Conservation (phyloP, 148 eudicot species). For the Arctostaphylos glauca region DNA sequence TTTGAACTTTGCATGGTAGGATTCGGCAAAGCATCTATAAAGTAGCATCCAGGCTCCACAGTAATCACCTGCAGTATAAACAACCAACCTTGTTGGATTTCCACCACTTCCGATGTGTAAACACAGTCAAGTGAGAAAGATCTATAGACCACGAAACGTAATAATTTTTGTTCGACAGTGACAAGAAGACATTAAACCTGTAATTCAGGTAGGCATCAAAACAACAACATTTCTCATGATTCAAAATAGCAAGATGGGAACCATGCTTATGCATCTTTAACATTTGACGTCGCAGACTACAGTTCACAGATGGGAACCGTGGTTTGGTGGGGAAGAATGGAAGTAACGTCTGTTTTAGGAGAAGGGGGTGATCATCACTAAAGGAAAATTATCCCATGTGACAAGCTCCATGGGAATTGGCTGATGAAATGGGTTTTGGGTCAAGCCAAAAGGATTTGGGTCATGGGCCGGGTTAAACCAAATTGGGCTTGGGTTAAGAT, state of each 20-base stretch:
- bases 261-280: background rate
- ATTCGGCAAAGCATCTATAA: conserved; percentile 72
- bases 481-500: too few relatives aligned
- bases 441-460: too few relatives aligned
- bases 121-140: background rate
- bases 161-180: background rate
- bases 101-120: background rate
- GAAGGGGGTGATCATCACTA: too few relatives aligned
- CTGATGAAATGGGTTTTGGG: too few relatives aligned
- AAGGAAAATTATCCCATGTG: too few relatives aligned
- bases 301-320: too few relatives aligned
- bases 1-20: conserved; percentile 73
- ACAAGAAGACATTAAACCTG: background rate
- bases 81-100: background rate
- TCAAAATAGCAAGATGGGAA: background rate
- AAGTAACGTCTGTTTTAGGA: too few relatives aligned
- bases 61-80: conserved; percentile 71
- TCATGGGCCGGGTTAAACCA: too few relatives aligned
- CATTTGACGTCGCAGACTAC: background rate
- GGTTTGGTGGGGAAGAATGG: too few relatives aligned
- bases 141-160: background rate
- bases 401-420: too few relatives aligned
- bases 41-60: conserved; percentile 98
- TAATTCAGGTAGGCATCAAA: background rate
- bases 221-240: background rate